phyloP scores from a whole-genome alignment of 2,329 filamentous ascomycete genomes.

The Cordyceps fumosorosea region DNA sequence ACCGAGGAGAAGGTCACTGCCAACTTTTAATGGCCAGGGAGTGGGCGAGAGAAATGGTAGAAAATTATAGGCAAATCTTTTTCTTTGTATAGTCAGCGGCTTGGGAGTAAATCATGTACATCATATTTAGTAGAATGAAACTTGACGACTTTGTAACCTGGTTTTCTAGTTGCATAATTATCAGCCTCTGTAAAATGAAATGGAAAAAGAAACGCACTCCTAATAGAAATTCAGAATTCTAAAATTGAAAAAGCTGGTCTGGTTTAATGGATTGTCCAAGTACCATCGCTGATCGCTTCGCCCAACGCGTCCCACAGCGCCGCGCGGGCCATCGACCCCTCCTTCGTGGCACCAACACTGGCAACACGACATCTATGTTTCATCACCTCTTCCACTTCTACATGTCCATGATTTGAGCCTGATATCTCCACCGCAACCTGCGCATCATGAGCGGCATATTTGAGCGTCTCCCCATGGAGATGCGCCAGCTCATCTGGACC shows the following conservation, averaged over 20 bases:
- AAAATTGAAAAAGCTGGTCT: neutral
- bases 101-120: constrained; percentile 12
- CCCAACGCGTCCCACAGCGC: constrained; percentile 7
- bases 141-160: constrained; percentile 1
- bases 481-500: constrained; percentile 22
- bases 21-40: constrained; percentile 23
- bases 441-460: constrained; percentile 16
- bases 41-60: neutral
- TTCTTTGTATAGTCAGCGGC: constrained; percentile 11
- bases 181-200: too few species aligned
- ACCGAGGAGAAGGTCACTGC: constrained; percentile 35
- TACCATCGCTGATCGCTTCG: neutral
- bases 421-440: too few species aligned
- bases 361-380: too few species aligned
- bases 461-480: constrained; percentile 19
- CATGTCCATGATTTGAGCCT: neutral
- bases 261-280: neutral
- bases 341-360: too few species aligned
- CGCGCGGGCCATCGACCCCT: neutral
- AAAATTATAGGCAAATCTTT: neutral
- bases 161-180: neutral
- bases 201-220: neutral
- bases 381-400: neutral
- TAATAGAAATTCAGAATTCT: too few species aligned
- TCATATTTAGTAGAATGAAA: constrained; percentile 9